These are phyloP conservation scores for Malania oleifera DNA, from an alignment of 164 flowering plant species.

Conservation along the genomic window DNA sequence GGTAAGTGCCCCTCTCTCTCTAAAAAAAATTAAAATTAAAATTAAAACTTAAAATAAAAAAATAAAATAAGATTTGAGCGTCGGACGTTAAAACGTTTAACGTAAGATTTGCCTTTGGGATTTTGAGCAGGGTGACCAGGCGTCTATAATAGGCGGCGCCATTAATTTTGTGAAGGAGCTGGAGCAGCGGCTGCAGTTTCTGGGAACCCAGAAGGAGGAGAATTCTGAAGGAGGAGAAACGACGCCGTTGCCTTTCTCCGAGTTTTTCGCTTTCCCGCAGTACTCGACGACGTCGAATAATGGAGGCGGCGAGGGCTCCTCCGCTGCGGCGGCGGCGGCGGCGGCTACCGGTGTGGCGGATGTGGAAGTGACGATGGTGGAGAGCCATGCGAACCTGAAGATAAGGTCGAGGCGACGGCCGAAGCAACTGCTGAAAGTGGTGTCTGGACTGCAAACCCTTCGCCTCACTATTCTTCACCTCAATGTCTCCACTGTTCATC, in stretches of 20 bases:
- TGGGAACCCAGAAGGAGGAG: constrained; percentile 36
- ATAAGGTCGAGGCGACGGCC: constrained; percentile 53
- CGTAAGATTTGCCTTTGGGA: no score
- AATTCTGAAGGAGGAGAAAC: constrained; percentile 10
- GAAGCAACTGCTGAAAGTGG: constrained; percentile 65
- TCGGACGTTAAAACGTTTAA: no score
- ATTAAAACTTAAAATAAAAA: no score
- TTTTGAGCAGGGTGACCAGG: constrained; percentile 75
- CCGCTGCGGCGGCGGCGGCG: not conserved
- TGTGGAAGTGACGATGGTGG: constrained; percentile 88
- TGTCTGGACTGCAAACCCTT: constrained; percentile 51
- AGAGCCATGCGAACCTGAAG: constrained; percentile 79
- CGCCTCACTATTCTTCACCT: constrained; percentile 69
- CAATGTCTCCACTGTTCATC: constrained; percentile 60
- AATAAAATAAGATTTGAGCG: no score
- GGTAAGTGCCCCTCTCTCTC: constrained; percentile 20
- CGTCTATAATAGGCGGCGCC: constrained; percentile 89
- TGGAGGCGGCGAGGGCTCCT: no score
- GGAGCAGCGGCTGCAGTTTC: constrained; percentile 68
- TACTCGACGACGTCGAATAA: constrained; percentile 35
- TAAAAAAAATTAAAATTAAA: not conserved
- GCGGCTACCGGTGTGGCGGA: constrained; percentile 34
- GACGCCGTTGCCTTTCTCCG: constrained; percentile 34
- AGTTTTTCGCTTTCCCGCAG: constrained; percentile 59
- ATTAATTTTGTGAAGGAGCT: constrained; percentile 88